Conservation (phyloP, 2,329 filamentous ascomycete species). For the Colletotrichum sidae region DNA sequence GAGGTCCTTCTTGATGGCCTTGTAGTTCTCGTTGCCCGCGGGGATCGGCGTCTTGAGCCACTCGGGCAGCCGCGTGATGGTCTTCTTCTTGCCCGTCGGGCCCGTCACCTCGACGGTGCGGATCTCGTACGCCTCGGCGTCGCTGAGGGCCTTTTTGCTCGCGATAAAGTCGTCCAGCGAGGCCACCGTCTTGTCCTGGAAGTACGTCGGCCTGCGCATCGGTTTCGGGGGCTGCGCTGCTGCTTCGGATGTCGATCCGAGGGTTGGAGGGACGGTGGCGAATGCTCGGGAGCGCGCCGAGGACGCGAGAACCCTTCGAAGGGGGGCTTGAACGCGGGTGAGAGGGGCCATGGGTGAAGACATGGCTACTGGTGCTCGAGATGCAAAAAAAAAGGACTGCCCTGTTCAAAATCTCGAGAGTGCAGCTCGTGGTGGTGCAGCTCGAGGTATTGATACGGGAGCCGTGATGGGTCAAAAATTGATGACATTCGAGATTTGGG, state of each 20-base stretch:
- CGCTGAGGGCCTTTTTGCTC: conserved; percentile 47
- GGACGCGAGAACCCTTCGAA: conserved; percentile 53
- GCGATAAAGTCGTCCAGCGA: conserved; percentile 70
- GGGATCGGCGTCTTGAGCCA: conserved; percentile 99
- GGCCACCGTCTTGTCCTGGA: conserved; percentile 68
- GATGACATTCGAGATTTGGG: conserved; percentile 17
- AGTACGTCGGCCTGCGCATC: conserved; percentile 62
- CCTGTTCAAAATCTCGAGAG: neutral
- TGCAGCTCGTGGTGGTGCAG: conserved; percentile 8
- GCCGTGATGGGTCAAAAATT: conserved; percentile 31
- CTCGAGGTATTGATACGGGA: neutral
- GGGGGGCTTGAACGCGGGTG: conserved; percentile 54
- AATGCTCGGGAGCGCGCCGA: conserved; percentile 49
- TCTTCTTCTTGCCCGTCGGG: conserved; percentile 70
- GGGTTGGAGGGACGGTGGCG: conserved; percentile 58
- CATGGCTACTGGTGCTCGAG: conserved; percentile 43
- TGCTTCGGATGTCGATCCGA: conserved; percentile 40
- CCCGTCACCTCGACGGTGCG: conserved; percentile 71
- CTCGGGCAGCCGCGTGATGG: conserved; percentile 81
- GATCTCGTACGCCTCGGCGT: conserved; percentile 68
- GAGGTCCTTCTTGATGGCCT: conserved; percentile 94
- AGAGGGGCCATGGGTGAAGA: conserved; percentile 55
- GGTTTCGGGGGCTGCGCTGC: conserved; percentile 33
- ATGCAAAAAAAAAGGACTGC: no score
- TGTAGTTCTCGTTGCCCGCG: conserved; percentile 82